Conservation (phyloP, 352 stramenopile genomes). For the Phytophthora tentaculata region DNA sequence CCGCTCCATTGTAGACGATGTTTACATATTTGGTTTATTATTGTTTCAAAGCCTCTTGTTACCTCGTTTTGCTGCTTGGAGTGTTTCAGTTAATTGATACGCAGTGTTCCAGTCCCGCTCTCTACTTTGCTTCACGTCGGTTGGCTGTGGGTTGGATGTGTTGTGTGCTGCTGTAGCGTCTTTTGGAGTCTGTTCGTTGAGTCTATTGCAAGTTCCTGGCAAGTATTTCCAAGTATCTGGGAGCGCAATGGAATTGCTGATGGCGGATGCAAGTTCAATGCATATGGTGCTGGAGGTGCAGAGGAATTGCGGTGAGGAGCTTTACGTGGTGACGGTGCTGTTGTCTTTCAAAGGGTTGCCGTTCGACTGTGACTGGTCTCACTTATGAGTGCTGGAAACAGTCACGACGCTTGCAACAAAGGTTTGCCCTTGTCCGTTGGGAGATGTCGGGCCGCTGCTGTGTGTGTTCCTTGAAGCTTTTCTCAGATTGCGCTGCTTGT, state of each 20-base stretch:
- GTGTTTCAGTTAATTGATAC: conserved; percentile 22
- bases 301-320: conserved; percentile 1
- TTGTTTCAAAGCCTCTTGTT: conserved; percentile 22
- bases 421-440: conserved; percentile 65
- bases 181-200: conserved; percentile 7
- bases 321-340: conserved; percentile 11
- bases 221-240: conserved; percentile 25
- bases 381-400: conserved; percentile 22
- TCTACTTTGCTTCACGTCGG: conserved; percentile 23
- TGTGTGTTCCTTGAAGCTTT: conserved; percentile 17
- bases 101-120: conserved; percentile 9
- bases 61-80: conserved; percentile 26
- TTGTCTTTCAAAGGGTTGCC: conserved; percentile 37
- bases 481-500: conserved; percentile 16
- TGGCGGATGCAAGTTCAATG: conserved; percentile 17
- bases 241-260: conserved; percentile 25
- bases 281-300: conserved; percentile 33
- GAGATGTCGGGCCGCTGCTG: conserved; percentile 13
- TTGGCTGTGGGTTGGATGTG: conserved; percentile 6
- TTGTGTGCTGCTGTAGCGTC: conserved; percentile 7
- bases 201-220: conserved; percentile 16
- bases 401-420: conserved; percentile 73
- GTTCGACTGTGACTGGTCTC: conserved; percentile 34
- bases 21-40: conserved; percentile 19
- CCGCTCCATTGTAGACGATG: conserved; percentile 20